A percentile compares a stretch with the other conserved stretches of the same genome.
phyloP scores from a whole-genome alignment of 306 rosid genomes.

The Dalbergia cochinchinensis region DNA sequence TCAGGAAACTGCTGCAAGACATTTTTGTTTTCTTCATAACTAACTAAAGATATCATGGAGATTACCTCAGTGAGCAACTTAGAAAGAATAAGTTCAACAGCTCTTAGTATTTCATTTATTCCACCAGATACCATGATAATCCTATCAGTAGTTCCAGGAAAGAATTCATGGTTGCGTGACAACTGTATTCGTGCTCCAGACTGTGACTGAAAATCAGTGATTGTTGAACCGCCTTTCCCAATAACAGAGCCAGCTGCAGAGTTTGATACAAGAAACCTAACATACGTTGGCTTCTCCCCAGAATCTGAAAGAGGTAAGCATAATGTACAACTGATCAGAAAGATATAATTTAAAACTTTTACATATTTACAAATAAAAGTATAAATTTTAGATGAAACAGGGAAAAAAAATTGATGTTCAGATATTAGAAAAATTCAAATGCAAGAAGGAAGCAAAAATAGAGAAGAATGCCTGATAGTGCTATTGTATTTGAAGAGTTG shows the following conservation, averaged over 20 bases:
- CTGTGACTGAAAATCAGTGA: conserved; percentile 96
- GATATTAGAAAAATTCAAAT: conserved; percentile 12
- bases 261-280: conserved; percentile 95
- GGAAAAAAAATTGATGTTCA: not conserved
- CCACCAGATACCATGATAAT: conserved; percentile 96
- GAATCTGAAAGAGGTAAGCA: conserved; percentile 67
- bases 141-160: conserved; percentile 98
- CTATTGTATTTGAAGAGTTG: too few species aligned
- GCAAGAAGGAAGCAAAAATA: conserved; percentile 9
- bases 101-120: conserved; percentile 78
- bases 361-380: conserved; percentile 29
- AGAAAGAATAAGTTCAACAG: conserved; percentile 88
- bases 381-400: not conserved
- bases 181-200: conserved; percentile 99
- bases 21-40: conserved; percentile 23
- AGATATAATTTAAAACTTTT: conserved; percentile 26
- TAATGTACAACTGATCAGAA: conserved; percentile 29
- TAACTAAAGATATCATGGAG: conserved; percentile 39
- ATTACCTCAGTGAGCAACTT: conserved; percentile 96
- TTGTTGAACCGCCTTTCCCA: conserved; percentile 99
- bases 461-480: too few species aligned
- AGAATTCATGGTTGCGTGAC: conserved; percentile 96
- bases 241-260: conserved; percentile 99
- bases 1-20: conserved; percentile 35
- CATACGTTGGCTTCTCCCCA: conserved; percentile 83